Evolutionary conservation across 2,329 filamentous ascomycete species (phyloP).

Genomic region (Penicillium frequentans): DNA sequence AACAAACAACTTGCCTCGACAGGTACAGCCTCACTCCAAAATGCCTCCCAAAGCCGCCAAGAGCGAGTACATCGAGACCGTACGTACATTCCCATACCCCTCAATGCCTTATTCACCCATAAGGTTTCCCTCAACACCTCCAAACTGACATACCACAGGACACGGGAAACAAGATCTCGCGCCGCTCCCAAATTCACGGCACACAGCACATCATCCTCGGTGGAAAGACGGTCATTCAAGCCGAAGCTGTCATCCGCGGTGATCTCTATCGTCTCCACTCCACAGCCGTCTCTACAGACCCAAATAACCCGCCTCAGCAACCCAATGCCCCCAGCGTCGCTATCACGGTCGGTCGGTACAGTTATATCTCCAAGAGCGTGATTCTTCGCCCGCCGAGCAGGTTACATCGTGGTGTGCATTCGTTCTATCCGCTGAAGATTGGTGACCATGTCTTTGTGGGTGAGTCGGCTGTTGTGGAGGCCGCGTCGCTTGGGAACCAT

Average conservation of each 20-base stretch:
- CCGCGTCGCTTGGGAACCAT: slow-evolving; percentile 78
- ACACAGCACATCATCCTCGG: slow-evolving; percentile 98
- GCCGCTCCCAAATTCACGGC: slow-evolving; percentile 85
- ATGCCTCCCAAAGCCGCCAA: slow-evolving; percentile 79
- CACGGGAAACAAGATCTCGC: slow-evolving; percentile 97
- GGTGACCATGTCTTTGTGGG: slow-evolving; percentile 94
- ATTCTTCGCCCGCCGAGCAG: slow-evolving; percentile 81
- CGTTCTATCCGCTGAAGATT: slow-evolving; percentile 81
- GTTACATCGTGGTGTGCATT: slow-evolving; percentile 67
- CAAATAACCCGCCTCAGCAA: slow-evolving; percentile 36
- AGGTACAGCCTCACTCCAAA: slow-evolving; percentile 1
- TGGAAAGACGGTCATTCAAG: slow-evolving; percentile 93
- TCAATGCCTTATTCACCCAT: not conserved
- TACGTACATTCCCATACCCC: slow-evolving; percentile 45
- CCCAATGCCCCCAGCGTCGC: slow-evolving; percentile 45
- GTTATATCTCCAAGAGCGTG: slow-evolving; percentile 76
- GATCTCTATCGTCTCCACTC: slow-evolving; percentile 66
- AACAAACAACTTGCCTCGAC: not conserved
- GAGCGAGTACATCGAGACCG: slow-evolving; percentile 96
- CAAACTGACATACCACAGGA: slow-evolving; percentile 58
- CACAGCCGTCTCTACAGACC: slow-evolving; percentile 24
- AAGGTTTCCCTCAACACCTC: not conserved
- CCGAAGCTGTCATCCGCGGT: slow-evolving; percentile 89
- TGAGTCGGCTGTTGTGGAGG: slow-evolving; percentile 71
- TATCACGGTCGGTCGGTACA: slow-evolving; percentile 88